Conservation (phyloP, 2,329 filamentous ascomycete genomes). For the Orbilia ellipsospora region DNA sequence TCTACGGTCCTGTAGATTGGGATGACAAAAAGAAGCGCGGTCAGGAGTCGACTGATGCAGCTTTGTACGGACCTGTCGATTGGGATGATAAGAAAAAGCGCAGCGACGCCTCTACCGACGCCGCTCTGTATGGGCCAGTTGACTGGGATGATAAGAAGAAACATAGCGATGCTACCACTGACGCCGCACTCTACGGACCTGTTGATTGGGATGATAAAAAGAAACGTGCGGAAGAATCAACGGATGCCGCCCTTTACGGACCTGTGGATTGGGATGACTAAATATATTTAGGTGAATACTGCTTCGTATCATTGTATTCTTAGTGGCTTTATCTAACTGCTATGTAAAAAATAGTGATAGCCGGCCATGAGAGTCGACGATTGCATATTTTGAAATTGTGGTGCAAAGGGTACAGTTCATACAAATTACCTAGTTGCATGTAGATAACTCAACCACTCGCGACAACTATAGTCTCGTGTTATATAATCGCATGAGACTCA, state of each 20-base stretch:
- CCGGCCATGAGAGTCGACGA: too few relatives aligned
- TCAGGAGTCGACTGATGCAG: conserved; percentile 6
- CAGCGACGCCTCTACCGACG: conserved; percentile 1
- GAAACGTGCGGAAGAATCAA: conserved; percentile 1
- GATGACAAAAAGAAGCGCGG: conserved; percentile 22
- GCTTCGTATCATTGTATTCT: too few relatives aligned
- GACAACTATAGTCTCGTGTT: too few relatives aligned
- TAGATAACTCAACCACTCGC: too few relatives aligned
- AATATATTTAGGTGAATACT: too few relatives aligned
- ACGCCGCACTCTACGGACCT: neutral
- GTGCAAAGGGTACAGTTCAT: too few relatives aligned
- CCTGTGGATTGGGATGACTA: neutral
- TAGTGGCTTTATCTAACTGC: too few relatives aligned
- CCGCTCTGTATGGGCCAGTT: conserved; percentile 8
- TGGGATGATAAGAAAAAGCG: conserved; percentile 18
- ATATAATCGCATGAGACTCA: too few relatives aligned
- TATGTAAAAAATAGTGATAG: too few relatives aligned
- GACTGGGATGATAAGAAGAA: conserved; percentile 15
- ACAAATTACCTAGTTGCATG: too few relatives aligned
- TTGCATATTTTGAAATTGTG: too few relatives aligned
- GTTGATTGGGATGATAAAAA: conserved; percentile 13
- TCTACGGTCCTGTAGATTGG: conserved; percentile 18
- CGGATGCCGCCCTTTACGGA: neutral
- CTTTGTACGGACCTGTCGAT: conserved; percentile 19
- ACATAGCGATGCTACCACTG: neutral